A percentile compares a stretch with the other conserved stretches of the same genome.
phyloP scores from a whole-genome alignment of 1,284 basidiomycete genomes.

The Neonothopanus nambi region DNA sequence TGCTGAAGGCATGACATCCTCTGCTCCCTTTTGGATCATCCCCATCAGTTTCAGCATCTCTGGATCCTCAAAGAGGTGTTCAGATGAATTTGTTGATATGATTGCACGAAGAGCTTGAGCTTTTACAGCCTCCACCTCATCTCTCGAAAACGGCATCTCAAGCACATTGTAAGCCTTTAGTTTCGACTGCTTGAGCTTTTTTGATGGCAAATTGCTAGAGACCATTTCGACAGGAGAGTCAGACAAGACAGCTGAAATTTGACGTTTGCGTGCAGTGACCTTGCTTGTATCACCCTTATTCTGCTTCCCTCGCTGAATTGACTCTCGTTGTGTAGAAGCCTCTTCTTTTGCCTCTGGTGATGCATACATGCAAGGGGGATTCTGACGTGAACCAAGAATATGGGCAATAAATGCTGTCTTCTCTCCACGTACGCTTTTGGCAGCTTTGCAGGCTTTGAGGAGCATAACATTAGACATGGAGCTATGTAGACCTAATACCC shows the following conservation, averaged over 20 bases:
- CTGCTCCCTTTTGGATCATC: conserved; percentile 16
- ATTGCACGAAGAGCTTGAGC: conserved; percentile 14
- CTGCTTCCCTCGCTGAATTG: background rate
- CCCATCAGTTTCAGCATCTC: conserved; percentile 16
- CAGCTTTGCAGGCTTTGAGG: conserved; percentile 6
- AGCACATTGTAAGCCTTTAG: conserved; percentile 2
- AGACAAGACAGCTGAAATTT: background rate
- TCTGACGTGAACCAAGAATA: conserved; percentile 3
- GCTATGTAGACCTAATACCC: background rate
- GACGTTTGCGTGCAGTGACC: background rate
- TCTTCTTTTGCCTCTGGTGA: conserved; percentile 1
- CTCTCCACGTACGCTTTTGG: background rate
- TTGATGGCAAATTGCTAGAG: background rate
- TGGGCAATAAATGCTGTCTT: conserved; percentile 7
- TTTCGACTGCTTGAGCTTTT: conserved; percentile 3
- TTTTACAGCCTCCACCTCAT: conserved; percentile 9
- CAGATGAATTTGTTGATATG: conserved; percentile 8
- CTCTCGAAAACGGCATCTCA: conserved; percentile 4
- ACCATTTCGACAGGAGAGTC: background rate
- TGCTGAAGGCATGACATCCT: conserved; percentile 8
- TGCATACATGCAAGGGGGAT: conserved; percentile 2
- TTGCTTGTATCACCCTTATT: background rate
- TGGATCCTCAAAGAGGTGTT: conserved; percentile 10
- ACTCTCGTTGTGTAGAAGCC: background rate
- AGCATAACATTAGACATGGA: too few species aligned